These are phyloP conservation scores for Aspergillus pseudoglaucus DNA, from an alignment of 2,329 filamentous ascomycete genomes.

Conservation along the genomic window DNA sequence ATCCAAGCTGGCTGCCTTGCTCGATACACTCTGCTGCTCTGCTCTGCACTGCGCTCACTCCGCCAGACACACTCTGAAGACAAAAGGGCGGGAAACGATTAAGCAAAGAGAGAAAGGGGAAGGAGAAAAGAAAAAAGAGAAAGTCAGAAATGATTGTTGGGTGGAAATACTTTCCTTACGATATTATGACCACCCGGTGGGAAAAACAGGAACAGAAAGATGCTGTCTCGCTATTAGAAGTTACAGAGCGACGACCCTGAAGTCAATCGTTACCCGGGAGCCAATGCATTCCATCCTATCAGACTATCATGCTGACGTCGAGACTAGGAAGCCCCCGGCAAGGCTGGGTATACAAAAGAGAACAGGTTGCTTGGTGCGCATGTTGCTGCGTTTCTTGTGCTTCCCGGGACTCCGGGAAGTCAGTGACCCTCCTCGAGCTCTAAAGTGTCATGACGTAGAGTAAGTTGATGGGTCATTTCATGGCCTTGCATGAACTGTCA, in stretches of 20 bases:
- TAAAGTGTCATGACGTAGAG: neutral
- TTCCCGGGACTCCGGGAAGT: neutral
- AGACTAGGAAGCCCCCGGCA: constrained; percentile 14
- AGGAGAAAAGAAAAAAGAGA: too few species aligned
- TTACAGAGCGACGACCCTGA: neutral
- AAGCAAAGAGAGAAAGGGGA: too few species aligned
- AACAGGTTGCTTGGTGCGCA: too few species aligned
- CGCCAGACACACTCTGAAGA: too few species aligned
- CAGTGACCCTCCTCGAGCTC: neutral
- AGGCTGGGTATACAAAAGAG: too few species aligned
- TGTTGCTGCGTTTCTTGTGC: neutral
- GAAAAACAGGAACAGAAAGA: too few species aligned
- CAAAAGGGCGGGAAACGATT: too few species aligned
- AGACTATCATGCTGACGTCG: constrained; percentile 30
- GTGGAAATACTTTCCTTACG: too few species aligned
- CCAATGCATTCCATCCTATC: neutral
- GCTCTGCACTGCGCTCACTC: too few species aligned
- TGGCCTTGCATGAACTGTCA: neutral
- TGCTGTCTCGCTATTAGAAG: too few species aligned
- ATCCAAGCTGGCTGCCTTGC: neutral
- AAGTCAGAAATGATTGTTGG: too few species aligned
- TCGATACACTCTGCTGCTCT: neutral
- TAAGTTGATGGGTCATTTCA: neutral
- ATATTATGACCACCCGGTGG: too few species aligned
- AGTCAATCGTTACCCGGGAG: neutral